Conservation (phyloP, 2,329 filamentous ascomycete species). For the Diaporthe caulivora region DNA sequence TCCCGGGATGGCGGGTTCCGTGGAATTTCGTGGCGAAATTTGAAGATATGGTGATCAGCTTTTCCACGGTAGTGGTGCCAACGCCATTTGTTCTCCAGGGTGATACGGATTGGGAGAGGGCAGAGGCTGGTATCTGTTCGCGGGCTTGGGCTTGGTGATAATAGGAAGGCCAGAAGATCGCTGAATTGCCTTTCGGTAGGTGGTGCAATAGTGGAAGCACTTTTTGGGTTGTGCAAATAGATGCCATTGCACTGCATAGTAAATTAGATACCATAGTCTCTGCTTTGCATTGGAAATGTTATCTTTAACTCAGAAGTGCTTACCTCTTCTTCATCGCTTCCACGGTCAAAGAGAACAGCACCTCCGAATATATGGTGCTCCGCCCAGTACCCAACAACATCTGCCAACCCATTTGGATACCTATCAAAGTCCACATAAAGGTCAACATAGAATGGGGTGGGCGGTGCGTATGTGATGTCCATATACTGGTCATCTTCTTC, state of each 20-base stretch:
- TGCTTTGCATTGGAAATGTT: too few relatives aligned
- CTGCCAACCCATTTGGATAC: constrained; percentile 8
- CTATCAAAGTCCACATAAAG: neutral
- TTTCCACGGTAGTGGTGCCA: constrained; percentile 8
- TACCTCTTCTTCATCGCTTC: constrained; percentile 26
- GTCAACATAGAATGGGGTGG: neutral
- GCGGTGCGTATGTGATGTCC: neutral
- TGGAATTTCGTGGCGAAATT: constrained; percentile 3
- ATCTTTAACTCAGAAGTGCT: neutral
- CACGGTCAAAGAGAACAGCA: constrained; percentile 19
- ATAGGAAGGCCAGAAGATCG: neutral
- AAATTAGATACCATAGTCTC: neutral
- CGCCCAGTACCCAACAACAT: constrained; percentile 13
- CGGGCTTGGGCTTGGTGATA: neutral
- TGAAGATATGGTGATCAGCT: constrained; percentile 8
- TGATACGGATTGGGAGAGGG: constrained; percentile 14
- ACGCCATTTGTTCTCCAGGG: neutral
- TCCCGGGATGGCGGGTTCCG: neutral
- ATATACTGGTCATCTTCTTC: too few relatives aligned
- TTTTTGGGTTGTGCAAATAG: constrained; percentile 6
- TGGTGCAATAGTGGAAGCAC: constrained; percentile 10
- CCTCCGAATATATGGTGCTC: constrained; percentile 16
- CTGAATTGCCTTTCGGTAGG: constrained; percentile 22
- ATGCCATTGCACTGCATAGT: neutral
- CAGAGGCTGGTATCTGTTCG: neutral